phyloP scores from a whole-genome alignment of 805 yeast genomes.

The Candida incommunis region DNA sequence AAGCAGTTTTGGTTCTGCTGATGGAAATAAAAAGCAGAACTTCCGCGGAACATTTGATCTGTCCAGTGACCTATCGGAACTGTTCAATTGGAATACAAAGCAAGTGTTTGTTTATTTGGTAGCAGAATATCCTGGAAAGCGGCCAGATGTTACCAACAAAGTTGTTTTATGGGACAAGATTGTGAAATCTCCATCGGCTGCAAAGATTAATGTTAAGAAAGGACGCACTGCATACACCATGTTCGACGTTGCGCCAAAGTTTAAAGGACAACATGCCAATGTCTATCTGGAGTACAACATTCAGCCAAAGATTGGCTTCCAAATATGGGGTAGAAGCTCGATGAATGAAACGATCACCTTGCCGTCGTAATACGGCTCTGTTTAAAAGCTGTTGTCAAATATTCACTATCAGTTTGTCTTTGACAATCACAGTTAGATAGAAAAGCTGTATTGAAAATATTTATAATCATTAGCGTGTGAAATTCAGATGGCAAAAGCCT shows the following conservation, averaged over 20 bases:
- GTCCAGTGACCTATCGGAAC: slow-evolving; percentile 52
- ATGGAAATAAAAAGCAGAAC: slow-evolving; percentile 63
- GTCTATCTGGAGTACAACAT: slow-evolving; percentile 77
- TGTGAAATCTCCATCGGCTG: slow-evolving; percentile 42
- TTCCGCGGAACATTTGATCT: slow-evolving; percentile 59
- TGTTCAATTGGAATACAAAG: slow-evolving; percentile 95
- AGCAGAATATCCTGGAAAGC: slow-evolving; percentile 57
- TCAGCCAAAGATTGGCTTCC: slow-evolving; percentile 81
- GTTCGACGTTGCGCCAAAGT: slow-evolving; percentile 64
- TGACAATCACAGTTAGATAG: no score
- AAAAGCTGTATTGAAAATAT: no score
- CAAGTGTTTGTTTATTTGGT: slow-evolving; percentile 87
- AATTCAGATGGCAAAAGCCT: no score
- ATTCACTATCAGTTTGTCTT: no score
- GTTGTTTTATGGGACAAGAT: slow-evolving; percentile 90
- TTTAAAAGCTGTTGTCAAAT: no score
- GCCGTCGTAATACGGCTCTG: no score
- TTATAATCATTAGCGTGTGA: no score
- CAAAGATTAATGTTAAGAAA: slow-evolving; percentile 37
- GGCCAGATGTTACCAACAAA: slow-evolving; percentile 30
- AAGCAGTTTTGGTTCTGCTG: slow-evolving; percentile 52
- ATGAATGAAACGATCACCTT: background rate
- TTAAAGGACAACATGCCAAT: slow-evolving; percentile 44
- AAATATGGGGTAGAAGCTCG: slow-evolving; percentile 27
- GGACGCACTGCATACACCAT: slow-evolving; percentile 64